Evolutionary conservation across 257 asterid genomes (phyloP), one percentile per base, ranked within the genome.

Genomic region (Penstemon eatonii): DNA sequence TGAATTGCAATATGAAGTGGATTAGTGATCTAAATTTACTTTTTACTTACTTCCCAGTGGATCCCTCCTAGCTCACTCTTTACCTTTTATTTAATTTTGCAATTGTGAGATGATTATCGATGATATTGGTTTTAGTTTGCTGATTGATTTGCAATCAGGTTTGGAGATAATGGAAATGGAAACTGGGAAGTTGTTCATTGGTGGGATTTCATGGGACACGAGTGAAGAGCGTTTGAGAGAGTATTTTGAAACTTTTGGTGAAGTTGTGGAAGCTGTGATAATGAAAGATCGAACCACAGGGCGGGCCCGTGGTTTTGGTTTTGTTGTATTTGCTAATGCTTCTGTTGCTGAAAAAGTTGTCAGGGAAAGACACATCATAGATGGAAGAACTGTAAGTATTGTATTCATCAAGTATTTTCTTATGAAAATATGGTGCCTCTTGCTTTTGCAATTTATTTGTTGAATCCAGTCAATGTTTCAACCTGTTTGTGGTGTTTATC

Each of bases 201-300:
- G 98, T 73, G 98, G 98, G 80, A 92, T 92, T 72, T 92, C 98
- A 2, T 92, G 98, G 98, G 98, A 92, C 81, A 92, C 98, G 5
- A 86, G 83, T 69, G 98, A 92, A 69, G 96, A 89, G 73, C 95
- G 95, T 6, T 75, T 92, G 54, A 82, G 79, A 33, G 91, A 85
- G 78, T 92, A 89, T 87, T 92, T 92, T 73, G 80, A 82, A 72
- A 56, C 82, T 50, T 92, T 82, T 75, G 98, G 98, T 47, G 95
- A 92, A 62, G 94, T 92, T 10, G 80, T 82, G 9, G 96, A 92
- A 70, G 95, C 93, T 37, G 91, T 92, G 78, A 87, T 92, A 70
- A 87, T 92, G 96, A 92, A 85, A 66, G 98, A 92, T 86, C 92
- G 98, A 65, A 78, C 80, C 33, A 92, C 96, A 5, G 98, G 98